Percentiles rank a stretch among this genome's conserved stretches.
These are phyloP conservation scores for Apiospora arundinis DNA, from an alignment of 2,329 filamentous ascomycete genomes.

Conservation along the genomic window DNA sequence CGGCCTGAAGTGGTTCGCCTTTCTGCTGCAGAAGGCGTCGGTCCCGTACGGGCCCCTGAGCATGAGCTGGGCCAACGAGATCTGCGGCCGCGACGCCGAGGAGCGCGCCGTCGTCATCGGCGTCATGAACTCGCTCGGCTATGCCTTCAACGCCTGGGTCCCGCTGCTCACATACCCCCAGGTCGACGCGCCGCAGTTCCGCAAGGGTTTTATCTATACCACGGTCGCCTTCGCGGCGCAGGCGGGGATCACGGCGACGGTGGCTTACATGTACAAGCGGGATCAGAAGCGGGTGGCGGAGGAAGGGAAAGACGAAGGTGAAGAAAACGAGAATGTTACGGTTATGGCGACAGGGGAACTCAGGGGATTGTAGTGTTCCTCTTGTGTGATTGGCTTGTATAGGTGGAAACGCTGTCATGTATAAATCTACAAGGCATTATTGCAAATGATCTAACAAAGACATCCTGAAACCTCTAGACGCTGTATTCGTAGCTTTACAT, in stretches of 20 bases:
- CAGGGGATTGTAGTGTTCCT: no score
- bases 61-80: constrained; percentile 46
- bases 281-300: constrained; percentile 23
- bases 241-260: constrained; percentile 29
- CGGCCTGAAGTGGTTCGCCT: constrained; percentile 34
- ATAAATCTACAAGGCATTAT: no score
- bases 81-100: constrained; percentile 46
- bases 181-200: constrained; percentile 38
- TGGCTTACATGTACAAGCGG: constrained; percentile 32
- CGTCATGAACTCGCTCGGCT: constrained; percentile 47
- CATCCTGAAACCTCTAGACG: no score
- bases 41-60: constrained; percentile 33
- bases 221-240: constrained; percentile 31
- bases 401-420: no score
- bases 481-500: no score
- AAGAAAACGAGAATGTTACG: no score
- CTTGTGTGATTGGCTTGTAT: no score
- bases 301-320: no score
- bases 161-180: constrained; percentile 40
- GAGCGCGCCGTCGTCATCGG: constrained; percentile 49
- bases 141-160: constrained; percentile 46
- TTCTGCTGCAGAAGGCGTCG: constrained; percentile 28
- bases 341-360: no score
- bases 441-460: no score
- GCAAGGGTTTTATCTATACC: constrained; percentile 34